Percentiles rank a stretch among this genome's conserved stretches.
Conservation (phyloP, 2,329 filamentous ascomycete species). For the Colletotrichum lini region DNA sequence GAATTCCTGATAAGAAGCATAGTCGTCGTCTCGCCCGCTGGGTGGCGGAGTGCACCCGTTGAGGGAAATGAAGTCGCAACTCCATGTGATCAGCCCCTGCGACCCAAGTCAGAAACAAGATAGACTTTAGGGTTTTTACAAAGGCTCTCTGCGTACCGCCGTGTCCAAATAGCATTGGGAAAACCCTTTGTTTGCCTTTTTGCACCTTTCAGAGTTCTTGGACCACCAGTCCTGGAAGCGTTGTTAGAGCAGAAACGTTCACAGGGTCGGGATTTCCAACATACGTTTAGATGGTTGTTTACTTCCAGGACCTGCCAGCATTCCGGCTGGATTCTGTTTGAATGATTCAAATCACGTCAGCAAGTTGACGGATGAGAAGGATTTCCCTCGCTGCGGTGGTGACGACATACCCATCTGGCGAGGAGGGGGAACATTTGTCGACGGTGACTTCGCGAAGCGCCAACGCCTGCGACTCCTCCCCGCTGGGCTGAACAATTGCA, state of each 20-base stretch:
- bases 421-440: background rate
- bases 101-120: background rate
- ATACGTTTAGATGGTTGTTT: constrained; percentile 11
- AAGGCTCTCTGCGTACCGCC: background rate
- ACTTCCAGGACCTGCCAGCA: constrained; percentile 2
- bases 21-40: constrained; percentile 11
- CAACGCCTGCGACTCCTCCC: background rate
- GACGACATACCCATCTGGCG: background rate
- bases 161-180: constrained; percentile 24
- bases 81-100: constrained; percentile 27
- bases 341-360: background rate
- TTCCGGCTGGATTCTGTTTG: background rate
- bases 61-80: constrained; percentile 21
- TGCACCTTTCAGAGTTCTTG: constrained; percentile 22
- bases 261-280: background rate
- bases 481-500: background rate
- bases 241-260: background rate
- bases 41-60: constrained; percentile 26
- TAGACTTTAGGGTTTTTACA: too few species aligned
- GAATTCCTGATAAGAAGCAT: constrained; percentile 20
- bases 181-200: constrained; percentile 8
- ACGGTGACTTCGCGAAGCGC: background rate
- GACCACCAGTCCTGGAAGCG: constrained; percentile 24
- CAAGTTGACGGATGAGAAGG: background rate
- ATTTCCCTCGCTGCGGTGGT: too few species aligned